Evolutionary conservation across 2,329 filamentous ascomycete species (phyloP), one percentile per base, ranked within the genome.

Genomic region (Dryadomyces quercus-mongolicae): DNA sequence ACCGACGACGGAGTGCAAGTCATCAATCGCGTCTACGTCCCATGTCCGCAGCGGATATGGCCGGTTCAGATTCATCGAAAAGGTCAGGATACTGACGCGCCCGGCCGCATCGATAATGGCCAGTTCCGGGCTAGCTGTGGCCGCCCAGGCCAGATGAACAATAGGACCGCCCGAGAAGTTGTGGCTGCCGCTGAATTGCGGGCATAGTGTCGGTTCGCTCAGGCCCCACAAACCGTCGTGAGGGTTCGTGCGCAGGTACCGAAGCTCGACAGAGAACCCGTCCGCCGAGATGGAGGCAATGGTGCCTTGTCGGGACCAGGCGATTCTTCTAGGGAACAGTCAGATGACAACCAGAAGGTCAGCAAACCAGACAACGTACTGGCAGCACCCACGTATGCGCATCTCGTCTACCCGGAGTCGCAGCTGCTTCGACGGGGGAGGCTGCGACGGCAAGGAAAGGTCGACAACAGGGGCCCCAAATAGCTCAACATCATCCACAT

Each of bases 221-320:
- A 96, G 72, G 7, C 76, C 76, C 89, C 91, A 96, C 44, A 75
- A 75, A 2, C 85, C 88, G 67, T 85, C 78, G 13, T 82, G 75
- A 1, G 82, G 77, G 60, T 83, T 76, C 62, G 85, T 84, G 38
- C 81, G 77, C 51, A 95, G 74, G 64, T 88, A 84, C 56, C 84
- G 82, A 48, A 95, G 74, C 63, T 86, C 82, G 52, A 96, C 72
- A 15, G 75, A 76, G 49, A 77, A 77, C 31, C 87, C 86, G 68
- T 91, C 85, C 16, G 80, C 71, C 20, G 84, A 80, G 60, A 97
- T 85, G 53, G 84, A 85, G 31, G 91, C 91, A 60, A 97, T 88
- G 56, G 85, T 89, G 46, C 92, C 92, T 57, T 82, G 80, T 62
- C 84, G 90, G 12, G 92, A 95, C 91, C 92, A 97, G 34, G 86